Percentiles rank a stretch among this genome's conserved stretches.
phyloP scores from a whole-genome alignment of 78 protist genomes.

The Dictyostelium purpureum region DNA sequence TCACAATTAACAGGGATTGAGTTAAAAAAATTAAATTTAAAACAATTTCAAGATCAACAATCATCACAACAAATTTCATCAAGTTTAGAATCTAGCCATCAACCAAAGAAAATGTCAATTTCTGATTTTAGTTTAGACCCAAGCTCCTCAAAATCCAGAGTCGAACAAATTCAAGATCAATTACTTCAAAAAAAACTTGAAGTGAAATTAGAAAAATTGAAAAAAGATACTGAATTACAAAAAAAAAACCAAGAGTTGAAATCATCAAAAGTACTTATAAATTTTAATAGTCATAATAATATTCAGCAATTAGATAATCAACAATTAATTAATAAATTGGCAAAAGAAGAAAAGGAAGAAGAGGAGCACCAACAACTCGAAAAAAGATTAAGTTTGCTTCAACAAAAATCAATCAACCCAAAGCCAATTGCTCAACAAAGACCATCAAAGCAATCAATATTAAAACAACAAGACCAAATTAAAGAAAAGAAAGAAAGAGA shows the following conservation, averaged over 20 bases:
- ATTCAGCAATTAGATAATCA: no score
- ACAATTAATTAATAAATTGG: no score
- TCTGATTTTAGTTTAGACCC: neutral
- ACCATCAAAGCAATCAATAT: neutral
- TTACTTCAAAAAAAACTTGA: neutral
- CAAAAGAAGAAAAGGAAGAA: no score
- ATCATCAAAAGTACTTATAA: neutral
- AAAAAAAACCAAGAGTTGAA: neutral
- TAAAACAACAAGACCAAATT: conserved; percentile 1
- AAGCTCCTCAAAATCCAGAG: neutral
- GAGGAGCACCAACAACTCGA: neutral
- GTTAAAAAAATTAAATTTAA: neutral
- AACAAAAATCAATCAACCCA: neutral
- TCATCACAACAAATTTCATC: no score
- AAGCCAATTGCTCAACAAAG: neutral
- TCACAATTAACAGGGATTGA: conserved; percentile 2
- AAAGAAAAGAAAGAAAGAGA: neutral
- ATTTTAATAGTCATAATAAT: neutral
- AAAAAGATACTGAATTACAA: neutral
- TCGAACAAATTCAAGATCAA: conserved; percentile 29
- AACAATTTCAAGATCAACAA: neutral
- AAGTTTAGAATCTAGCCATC: neutral
- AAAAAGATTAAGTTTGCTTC: neutral
- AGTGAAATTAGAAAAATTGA: neutral
- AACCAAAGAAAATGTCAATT: neutral